phyloP scores from a whole-genome alignment of 2,329 filamentous ascomycete genomes.

The Xylaria sp. region DNA sequence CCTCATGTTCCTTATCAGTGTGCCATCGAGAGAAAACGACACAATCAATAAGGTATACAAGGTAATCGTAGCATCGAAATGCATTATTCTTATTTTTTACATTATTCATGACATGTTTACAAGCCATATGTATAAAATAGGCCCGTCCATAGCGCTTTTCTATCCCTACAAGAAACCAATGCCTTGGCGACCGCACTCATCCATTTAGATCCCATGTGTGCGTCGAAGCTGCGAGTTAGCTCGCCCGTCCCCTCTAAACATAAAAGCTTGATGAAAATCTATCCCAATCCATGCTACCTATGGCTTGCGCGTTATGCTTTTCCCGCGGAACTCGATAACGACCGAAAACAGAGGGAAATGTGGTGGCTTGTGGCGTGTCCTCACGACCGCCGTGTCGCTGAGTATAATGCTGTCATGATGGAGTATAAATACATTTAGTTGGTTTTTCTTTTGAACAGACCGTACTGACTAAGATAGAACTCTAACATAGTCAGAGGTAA shows the following conservation, averaged over 20 bases:
- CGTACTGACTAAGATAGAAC: not conserved
- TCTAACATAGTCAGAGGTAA: not conserved
- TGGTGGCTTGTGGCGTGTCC: constrained; percentile 8
- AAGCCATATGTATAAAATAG: not conserved
- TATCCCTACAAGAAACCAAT: constrained; percentile 7
- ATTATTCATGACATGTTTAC: constrained; percentile 28
- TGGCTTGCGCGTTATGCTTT: constrained; percentile 20
- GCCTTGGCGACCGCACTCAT: not conserved
- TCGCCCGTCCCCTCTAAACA: constrained; percentile 15
- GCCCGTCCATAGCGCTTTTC: constrained; percentile 4
- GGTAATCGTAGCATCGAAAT: not conserved
- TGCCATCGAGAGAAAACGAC: not conserved
- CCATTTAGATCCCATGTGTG: not conserved
- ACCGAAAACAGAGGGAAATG: constrained; percentile 19
- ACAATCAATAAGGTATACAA: not conserved
- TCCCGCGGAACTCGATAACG: not conserved
- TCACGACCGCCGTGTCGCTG: not conserved
- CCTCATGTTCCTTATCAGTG: too few relatives aligned
- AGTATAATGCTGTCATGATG: constrained; percentile 17
- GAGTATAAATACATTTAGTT: constrained; percentile 31
- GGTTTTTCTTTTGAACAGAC: not conserved
- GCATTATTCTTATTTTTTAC: constrained; percentile 17
- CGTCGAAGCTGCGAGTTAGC: not conserved
- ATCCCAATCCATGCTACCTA: constrained; percentile 25
- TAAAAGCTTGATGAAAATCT: constrained; percentile 25